These are phyloP conservation scores for Geotrichum ghanense DNA, from an alignment of 805 yeast species.

Conservation along the genomic window DNA sequence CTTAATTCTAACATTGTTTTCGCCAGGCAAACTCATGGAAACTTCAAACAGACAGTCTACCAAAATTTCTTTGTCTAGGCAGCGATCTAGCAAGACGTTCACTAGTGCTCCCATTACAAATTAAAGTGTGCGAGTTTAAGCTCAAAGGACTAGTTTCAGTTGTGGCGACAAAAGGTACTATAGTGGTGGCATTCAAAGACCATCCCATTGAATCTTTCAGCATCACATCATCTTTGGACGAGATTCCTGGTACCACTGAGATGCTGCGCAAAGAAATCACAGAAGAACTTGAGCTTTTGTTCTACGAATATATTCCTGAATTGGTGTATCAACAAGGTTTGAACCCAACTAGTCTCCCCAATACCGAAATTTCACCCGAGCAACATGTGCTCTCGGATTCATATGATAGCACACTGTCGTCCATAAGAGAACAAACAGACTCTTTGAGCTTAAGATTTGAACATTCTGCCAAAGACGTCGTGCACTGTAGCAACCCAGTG, in stretches of 20 bases:
- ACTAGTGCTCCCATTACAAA: neutral
- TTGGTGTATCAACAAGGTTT: neutral
- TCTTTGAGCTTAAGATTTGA: no score
- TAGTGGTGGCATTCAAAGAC: neutral
- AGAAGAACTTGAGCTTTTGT: neutral
- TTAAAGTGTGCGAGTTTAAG: neutral
- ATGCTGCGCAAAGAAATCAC: neutral
- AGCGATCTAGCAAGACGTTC: neutral
- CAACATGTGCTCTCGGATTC: no score
- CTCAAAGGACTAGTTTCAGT: neutral
- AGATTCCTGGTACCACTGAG: neutral
- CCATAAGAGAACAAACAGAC: no score
- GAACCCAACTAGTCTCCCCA: no score
- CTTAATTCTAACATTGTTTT: no score
- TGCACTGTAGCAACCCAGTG: neutral
- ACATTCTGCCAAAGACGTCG: no score
- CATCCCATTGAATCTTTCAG: neutral
- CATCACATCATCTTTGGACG: neutral
- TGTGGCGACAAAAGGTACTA: neutral
- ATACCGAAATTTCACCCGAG: no score
- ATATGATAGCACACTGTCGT: no score
- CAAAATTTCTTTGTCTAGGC: neutral
- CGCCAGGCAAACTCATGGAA: neutral
- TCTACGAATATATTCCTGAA: neutral
- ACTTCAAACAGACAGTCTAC: neutral